Percentiles rank a stretch among this genome's conserved stretches.
Conservation (phyloP, 108 stramenopile genomes). For the Aurantiochytrium sp. region DNA sequence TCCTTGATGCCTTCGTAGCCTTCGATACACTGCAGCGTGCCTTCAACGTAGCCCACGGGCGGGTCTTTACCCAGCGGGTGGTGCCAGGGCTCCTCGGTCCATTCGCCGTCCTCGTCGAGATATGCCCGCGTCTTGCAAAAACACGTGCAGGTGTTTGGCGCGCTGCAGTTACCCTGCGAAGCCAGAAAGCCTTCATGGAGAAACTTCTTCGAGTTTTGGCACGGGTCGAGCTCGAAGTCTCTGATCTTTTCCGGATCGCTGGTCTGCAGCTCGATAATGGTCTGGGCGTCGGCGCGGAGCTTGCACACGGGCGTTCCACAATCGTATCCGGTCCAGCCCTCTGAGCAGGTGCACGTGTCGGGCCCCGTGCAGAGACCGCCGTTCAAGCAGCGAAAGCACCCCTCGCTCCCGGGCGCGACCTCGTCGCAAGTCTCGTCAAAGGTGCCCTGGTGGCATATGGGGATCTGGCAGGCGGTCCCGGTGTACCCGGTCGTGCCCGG, state of each 20-base stretch:
- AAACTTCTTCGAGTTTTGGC: slow-evolving; percentile 42
- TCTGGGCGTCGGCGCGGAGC: slow-evolving; percentile 57
- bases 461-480: slow-evolving; percentile 72
- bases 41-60: slow-evolving; percentile 61
- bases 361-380: slow-evolving; percentile 74
- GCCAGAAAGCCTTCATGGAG: slow-evolving; percentile 31
- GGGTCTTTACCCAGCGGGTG: slow-evolving; percentile 64
- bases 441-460: slow-evolving; percentile 73
- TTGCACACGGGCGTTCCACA: slow-evolving; percentile 74
- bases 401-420: slow-evolving; percentile 60
- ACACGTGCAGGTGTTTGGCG: slow-evolving; percentile 75
- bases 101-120: slow-evolving; percentile 50
- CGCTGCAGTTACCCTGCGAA: slow-evolving; percentile 67
- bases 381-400: slow-evolving; percentile 76
- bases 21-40: slow-evolving; percentile 59
- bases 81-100: slow-evolving; percentile 49
- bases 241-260: slow-evolving; percentile 62
- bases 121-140: slow-evolving; percentile 55
- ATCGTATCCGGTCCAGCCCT: slow-evolving; percentile 77
- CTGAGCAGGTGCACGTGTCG: slow-evolving; percentile 71
- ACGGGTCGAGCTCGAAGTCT: slow-evolving; percentile 76
- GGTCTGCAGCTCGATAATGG: slow-evolving; percentile 64
- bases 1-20: slow-evolving; percentile 72
- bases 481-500: slow-evolving; percentile 70
- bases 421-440: slow-evolving; percentile 69